Conservation (phyloP, 2,329 filamentous ascomycete genomes). For the Phialophora expanda region DNA sequence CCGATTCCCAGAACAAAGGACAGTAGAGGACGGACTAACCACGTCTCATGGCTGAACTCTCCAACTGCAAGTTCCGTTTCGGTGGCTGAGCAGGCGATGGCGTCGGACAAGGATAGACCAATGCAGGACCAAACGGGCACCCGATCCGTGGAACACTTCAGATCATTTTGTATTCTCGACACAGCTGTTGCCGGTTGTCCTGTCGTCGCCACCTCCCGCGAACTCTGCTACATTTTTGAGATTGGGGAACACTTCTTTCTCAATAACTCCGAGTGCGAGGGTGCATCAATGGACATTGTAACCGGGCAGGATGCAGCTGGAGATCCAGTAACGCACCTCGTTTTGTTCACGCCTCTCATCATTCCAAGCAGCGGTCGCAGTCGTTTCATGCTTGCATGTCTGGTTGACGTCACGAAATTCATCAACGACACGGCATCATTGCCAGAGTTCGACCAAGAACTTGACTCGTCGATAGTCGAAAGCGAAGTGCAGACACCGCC, state of each 20-base stretch:
- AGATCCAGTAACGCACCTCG: constrained; percentile 40
- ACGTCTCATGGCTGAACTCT: constrained; percentile 34
- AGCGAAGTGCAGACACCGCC: constrained; percentile 24
- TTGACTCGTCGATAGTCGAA: constrained; percentile 25
- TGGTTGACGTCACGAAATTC: constrained; percentile 42
- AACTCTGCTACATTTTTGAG: constrained; percentile 39
- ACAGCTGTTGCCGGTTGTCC: constrained; percentile 36
- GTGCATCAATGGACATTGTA: constrained; percentile 38
- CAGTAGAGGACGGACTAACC: constrained; percentile 16
- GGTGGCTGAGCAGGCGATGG: neutral
- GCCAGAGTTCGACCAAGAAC: constrained; percentile 36
- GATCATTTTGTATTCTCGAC: constrained; percentile 41
- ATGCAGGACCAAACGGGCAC: constrained; percentile 3
- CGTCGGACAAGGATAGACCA: neutral
- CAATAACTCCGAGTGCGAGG: constrained; percentile 36
- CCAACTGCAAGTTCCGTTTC: constrained; percentile 27
- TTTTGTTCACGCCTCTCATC: constrained; percentile 40
- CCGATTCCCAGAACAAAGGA: neutral
- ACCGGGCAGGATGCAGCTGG: constrained; percentile 38
- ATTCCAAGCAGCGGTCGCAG: constrained; percentile 37
- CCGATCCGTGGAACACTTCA: constrained; percentile 40
- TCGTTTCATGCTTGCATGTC: constrained; percentile 39
- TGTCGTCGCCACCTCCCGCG: constrained; percentile 39
- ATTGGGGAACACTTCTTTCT: constrained; percentile 40
- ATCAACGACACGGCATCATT: constrained; percentile 39